Evolutionary conservation across 805 yeast species (phyloP).

Genomic region (Jamesozyma spencerorum): DNA sequence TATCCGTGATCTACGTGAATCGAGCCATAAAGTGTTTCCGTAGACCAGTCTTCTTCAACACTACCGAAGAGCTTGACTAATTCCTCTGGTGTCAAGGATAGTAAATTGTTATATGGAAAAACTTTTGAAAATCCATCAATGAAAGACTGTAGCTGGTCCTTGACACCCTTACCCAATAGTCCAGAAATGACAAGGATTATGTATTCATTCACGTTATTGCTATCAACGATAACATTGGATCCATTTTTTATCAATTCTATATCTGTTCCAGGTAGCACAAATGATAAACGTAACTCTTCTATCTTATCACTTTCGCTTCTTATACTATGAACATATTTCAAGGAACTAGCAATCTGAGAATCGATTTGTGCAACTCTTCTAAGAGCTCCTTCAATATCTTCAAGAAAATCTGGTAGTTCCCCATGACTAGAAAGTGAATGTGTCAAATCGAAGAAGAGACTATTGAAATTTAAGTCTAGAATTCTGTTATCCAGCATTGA

Average conservation of each 20-base stretch:
- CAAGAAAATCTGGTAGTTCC: slow-evolving; percentile 3
- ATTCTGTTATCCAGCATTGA: slow-evolving; percentile 82
- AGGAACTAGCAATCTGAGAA: slow-evolving; percentile 46
- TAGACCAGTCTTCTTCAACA: slow-evolving; percentile 80
- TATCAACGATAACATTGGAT: slow-evolving; percentile 36
- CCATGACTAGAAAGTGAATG: slow-evolving; percentile 18
- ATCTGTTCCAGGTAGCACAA: slow-evolving; percentile 68
- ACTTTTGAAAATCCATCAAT: slow-evolving; percentile 73
- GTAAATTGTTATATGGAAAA: slow-evolving; percentile 66
- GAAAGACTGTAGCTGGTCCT: slow-evolving; percentile 57
- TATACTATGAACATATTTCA: slow-evolving; percentile 41
- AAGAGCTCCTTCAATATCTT: slow-evolving; percentile 18
- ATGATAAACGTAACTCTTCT: slow-evolving; percentile 50
- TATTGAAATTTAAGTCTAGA: slow-evolving; percentile 71
- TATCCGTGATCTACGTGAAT: slow-evolving; percentile 89
- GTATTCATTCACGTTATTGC: slow-evolving; percentile 49
- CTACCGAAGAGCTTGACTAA: slow-evolving; percentile 64
- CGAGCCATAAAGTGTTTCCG: slow-evolving; percentile 46
- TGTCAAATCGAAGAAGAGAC: slow-evolving; percentile 56
- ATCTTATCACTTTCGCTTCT: slow-evolving; percentile 22
- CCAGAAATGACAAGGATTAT: slow-evolving; percentile 47
- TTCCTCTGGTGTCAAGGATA: slow-evolving; percentile 68
- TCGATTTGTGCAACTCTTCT: slow-evolving; percentile 46
- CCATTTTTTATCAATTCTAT: slow-evolving; percentile 56
- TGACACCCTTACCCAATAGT: slow-evolving; percentile 55